Base-by-base conservation (phyloP, 2,329 filamentous ascomycete species). In the Monosporascus sp. region DNA sequence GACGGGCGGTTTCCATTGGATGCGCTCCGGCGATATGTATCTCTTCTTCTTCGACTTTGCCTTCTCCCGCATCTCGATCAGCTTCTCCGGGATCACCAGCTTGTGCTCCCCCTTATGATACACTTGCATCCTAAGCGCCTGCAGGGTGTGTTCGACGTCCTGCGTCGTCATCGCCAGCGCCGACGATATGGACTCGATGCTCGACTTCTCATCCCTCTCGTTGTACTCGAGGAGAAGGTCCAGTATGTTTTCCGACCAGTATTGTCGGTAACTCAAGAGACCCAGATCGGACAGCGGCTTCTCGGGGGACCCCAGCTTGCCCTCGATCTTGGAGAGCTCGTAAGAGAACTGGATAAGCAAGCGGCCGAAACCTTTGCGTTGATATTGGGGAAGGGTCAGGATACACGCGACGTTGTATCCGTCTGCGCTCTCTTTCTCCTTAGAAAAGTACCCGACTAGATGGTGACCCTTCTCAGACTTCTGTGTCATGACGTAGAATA, bases 331-430 rank as follows among this genome's bases (percentile, higher is more conserved):
- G 65, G 89, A 94, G 27, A 99, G 84, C 67, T 97, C 93, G 72
- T 99, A 99, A 5, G 90, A 96, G 72, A 99, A 97, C 60, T 96
- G 91, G 63, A 99, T 99, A 53, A 99, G 80, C 14, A 99, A 79
- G 54, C 90, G 86, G 24, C 95, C 94, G 63, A 94, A 97, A 0
- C 94, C 94, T 66, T 95, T 94, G 24, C 94, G 84, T 71, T 99
- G 94, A 63, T 95, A 97, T 68, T 99, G 95, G 0, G 94, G 94
- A 3, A 99, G 78, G 0, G 94, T 99, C 54, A 99, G 77, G 68
- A 99, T 99, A 81, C 95, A 99, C 5, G 94, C 95, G 34, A 99
- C 87, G 67, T 99, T 99, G 80, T 97, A 99, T 31, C 89, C 90
- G 64, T 99, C 95, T 0, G 91, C 91, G 39, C 88, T 93, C 71